These are phyloP conservation scores for Thecaphora thlaspeos DNA, from an alignment of 1,284 basidiomycete genomes.

Conservation along the genomic window DNA sequence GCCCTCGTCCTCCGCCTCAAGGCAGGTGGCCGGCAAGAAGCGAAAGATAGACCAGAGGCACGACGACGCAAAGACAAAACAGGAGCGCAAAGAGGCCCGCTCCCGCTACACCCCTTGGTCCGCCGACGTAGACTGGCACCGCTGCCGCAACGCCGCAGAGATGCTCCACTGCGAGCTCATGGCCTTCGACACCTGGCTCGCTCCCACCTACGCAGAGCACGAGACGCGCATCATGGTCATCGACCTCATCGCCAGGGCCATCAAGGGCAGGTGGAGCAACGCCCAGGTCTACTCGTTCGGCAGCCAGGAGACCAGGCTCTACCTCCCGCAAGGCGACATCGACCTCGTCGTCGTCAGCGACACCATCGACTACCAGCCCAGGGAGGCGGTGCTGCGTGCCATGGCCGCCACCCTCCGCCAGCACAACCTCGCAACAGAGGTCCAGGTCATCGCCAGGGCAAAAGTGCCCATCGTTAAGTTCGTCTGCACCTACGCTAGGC, in stretches of 20 bases:
- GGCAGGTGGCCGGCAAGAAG: slow-evolving; percentile 44
- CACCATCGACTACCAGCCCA: slow-evolving; percentile 56
- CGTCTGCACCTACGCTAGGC: slow-evolving; percentile 67
- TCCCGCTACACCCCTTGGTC: slow-evolving; percentile 77
- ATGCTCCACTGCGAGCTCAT: slow-evolving; percentile 52
- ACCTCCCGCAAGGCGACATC: slow-evolving; percentile 77
- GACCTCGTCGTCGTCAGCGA: slow-evolving; percentile 63
- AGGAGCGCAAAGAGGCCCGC: slow-evolving; percentile 65
- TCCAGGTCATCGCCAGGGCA: slow-evolving; percentile 83
- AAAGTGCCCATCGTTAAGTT: slow-evolving; percentile 95
- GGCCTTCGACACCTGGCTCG: slow-evolving; percentile 82
- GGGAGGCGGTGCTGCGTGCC: slow-evolving; percentile 58
- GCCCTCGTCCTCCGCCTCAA: background rate
- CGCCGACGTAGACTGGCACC: slow-evolving; percentile 73
- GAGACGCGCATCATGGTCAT: slow-evolving; percentile 78
- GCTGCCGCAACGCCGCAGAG: slow-evolving; percentile 70
- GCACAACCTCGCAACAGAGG: slow-evolving; percentile 63
- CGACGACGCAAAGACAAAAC: too few species aligned
- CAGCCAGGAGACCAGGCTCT: slow-evolving; percentile 88
- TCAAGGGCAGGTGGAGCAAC: slow-evolving; percentile 72
- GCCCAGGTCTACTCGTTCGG: slow-evolving; percentile 85
- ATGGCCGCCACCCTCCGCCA: slow-evolving; percentile 59
- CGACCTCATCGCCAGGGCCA: slow-evolving; percentile 69
- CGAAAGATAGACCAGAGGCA: slow-evolving; percentile 41
- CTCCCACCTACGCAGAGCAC: slow-evolving; percentile 80